Evolutionary conservation across 2,329 filamentous ascomycete genomes (phyloP).

Genomic region (Thielaviopsis ethacetica): DNA sequence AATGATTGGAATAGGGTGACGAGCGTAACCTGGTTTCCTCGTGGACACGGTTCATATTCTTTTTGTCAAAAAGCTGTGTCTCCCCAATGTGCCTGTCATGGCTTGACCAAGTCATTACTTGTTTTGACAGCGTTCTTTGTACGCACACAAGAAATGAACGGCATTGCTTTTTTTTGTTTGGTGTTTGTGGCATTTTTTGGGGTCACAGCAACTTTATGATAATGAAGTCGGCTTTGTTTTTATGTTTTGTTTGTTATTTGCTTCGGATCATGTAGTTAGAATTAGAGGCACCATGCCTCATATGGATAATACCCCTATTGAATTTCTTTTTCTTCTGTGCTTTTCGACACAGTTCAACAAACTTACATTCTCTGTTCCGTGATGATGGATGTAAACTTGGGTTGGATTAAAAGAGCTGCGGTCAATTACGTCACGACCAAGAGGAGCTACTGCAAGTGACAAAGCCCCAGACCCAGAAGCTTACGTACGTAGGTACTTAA

Average conservation of each 20-base stretch:
- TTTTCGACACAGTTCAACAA: no score
- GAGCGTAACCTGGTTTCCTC: background rate
- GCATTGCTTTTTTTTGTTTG: background rate
- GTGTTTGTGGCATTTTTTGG: conserved; percentile 7
- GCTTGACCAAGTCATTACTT: background rate
- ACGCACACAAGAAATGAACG: background rate
- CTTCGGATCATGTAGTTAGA: conserved; percentile 8
- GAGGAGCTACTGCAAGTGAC: background rate
- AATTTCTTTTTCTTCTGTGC: background rate
- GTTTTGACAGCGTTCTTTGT: background rate
- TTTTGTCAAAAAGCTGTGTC: background rate
- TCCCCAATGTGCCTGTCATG: background rate
- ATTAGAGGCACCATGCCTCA: conserved; percentile 2
- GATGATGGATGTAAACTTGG: background rate
- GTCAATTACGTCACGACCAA: background rate
- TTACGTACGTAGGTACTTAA: no score
- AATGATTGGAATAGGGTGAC: background rate
- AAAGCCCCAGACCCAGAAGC: no score
- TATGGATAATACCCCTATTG: conserved; percentile 1
- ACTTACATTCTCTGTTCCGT: conserved; percentile 16
- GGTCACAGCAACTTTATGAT: conserved; percentile 10
- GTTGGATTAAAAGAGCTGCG: background rate
- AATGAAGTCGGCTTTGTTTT: conserved; percentile 10
- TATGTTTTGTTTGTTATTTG: conserved; percentile 2
- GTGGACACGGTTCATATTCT: background rate